phyloP scores from a whole-genome alignment of 176 grass and related monocot genomes.

The Triticum urartu region DNA sequence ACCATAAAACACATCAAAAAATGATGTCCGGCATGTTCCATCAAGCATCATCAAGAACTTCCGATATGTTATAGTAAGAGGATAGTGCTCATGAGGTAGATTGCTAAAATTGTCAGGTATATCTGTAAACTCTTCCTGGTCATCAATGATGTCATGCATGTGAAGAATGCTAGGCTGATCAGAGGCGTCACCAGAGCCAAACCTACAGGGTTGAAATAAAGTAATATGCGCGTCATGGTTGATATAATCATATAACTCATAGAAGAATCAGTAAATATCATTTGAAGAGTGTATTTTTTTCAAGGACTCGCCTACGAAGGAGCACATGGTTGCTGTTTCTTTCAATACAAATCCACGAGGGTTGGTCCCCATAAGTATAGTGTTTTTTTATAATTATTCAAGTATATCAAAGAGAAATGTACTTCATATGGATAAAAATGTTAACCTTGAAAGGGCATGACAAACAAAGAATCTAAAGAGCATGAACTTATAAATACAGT shows the following conservation, averaged over 20 bases:
- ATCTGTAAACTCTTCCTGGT: slow-evolving; percentile 59
- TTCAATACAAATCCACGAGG: background rate
- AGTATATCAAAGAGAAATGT: slow-evolving; percentile 7
- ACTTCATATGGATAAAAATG: background rate
- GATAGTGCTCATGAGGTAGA: slow-evolving; percentile 45
- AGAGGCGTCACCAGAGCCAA: slow-evolving; percentile 40
- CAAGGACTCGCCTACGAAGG: background rate
- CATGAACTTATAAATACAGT: background rate
- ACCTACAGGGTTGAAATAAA: slow-evolving; percentile 41
- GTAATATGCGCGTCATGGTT: background rate
- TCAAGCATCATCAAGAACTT: slow-evolving; percentile 94
- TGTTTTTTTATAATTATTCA: background rate
- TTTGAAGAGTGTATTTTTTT: background rate
- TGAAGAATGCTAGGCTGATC: slow-evolving; percentile 29
- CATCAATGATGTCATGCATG: slow-evolving; percentile 60
- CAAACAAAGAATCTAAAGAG: background rate
- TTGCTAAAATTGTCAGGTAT: slow-evolving; percentile 61
- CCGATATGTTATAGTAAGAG: slow-evolving; percentile 69
- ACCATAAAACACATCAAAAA: slow-evolving; percentile 63
- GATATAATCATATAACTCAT: background rate
- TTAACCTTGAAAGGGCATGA: background rate
- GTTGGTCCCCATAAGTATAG: background rate
- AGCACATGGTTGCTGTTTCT: background rate
- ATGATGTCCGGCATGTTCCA: slow-evolving; percentile 65
- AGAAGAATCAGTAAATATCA: background rate